A percentile compares a stretch with the other conserved stretches of the same genome.
These are phyloP conservation scores for Mycena maculata DNA, from an alignment of 768 basidiomycete species.

Conservation along the genomic window DNA sequence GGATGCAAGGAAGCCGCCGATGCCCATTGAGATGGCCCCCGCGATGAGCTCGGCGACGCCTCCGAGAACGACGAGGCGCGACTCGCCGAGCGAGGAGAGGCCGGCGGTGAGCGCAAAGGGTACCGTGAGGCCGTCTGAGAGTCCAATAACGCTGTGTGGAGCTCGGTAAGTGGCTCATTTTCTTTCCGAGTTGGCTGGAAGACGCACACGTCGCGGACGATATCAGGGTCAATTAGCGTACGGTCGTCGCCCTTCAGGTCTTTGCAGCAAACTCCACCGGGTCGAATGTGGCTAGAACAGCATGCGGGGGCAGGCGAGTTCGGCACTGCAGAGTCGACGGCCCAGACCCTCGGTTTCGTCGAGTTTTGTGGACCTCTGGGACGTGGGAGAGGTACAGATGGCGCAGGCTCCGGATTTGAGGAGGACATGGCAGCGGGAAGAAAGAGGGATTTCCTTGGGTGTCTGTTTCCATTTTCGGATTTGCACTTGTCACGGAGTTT, in stretches of 20 bases:
- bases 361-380: too few species aligned
- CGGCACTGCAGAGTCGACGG: too few species aligned
- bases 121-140: slow-evolving; percentile 90
- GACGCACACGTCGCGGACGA: slow-evolving; percentile 87
- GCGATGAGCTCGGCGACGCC: slow-evolving; percentile 97
- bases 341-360: too few species aligned
- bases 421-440: too few species aligned
- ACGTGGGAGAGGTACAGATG: too few species aligned
- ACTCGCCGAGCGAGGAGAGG: slow-evolving; percentile 88
- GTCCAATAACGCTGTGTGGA: slow-evolving; percentile 79
- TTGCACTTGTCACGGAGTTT: too few species aligned
- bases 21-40: slow-evolving; percentile 97
- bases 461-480: too few species aligned
- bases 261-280: slow-evolving; percentile 86
- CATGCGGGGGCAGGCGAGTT: slow-evolving; percentile 66
- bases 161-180: background rate
- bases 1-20: slow-evolving; percentile 97
- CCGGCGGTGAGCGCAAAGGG: slow-evolving; percentile 94
- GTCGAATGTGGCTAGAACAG: slow-evolving; percentile 65
- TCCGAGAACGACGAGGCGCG: slow-evolving; percentile 91
- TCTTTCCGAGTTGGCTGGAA: background rate
- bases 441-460: too few species aligned
- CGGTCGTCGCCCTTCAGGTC: slow-evolving; percentile 88
- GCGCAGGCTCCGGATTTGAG: too few species aligned
- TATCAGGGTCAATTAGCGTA: slow-evolving; percentile 85